Conservation (phyloP, 2,329 filamentous ascomycete species). For the Phoma herbarum region DNA sequence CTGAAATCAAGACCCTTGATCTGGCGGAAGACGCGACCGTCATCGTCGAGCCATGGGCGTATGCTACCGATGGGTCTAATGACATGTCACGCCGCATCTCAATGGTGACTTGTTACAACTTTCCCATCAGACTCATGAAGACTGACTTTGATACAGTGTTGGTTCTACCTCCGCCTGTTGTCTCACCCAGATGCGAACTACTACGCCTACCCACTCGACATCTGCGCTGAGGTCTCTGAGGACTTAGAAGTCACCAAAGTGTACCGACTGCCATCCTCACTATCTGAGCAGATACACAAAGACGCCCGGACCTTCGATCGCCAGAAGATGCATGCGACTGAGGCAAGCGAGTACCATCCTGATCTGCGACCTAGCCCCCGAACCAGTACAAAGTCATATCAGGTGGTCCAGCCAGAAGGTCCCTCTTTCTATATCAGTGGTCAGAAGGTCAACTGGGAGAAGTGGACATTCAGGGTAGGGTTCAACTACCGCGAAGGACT, state of each 20-base stretch:
- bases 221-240: slow-evolving; percentile 62
- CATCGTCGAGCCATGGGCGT: slow-evolving; percentile 65
- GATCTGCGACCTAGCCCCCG: slow-evolving; percentile 25
- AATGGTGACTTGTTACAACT: slow-evolving; percentile 53
- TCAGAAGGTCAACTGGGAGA: slow-evolving; percentile 51
- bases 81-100: slow-evolving; percentile 60
- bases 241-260: slow-evolving; percentile 61
- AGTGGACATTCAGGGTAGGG: slow-evolving; percentile 55
- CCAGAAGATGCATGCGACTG: slow-evolving; percentile 51
- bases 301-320: slow-evolving; percentile 52
- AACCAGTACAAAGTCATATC: slow-evolving; percentile 31
- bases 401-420: slow-evolving; percentile 37
- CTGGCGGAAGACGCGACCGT: slow-evolving; percentile 58
- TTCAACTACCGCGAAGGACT: slow-evolving; percentile 59
- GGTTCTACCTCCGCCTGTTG: slow-evolving; percentile 51
- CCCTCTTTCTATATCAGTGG: slow-evolving; percentile 35
- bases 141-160: slow-evolving; percentile 39
- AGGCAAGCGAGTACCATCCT: slow-evolving; percentile 37
- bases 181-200: slow-evolving; percentile 62
- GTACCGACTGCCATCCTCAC: slow-evolving; percentile 57
- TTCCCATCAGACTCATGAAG: neutral
- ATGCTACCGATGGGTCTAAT: slow-evolving; percentile 63
- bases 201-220: slow-evolving; percentile 66
- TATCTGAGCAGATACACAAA: slow-evolving; percentile 52
- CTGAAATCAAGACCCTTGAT: slow-evolving; percentile 49